These are phyloP conservation scores for Thermochaetoides thermophila DNA, from an alignment of 495 filamentous ascomycete species.

Conservation along the genomic window DNA sequence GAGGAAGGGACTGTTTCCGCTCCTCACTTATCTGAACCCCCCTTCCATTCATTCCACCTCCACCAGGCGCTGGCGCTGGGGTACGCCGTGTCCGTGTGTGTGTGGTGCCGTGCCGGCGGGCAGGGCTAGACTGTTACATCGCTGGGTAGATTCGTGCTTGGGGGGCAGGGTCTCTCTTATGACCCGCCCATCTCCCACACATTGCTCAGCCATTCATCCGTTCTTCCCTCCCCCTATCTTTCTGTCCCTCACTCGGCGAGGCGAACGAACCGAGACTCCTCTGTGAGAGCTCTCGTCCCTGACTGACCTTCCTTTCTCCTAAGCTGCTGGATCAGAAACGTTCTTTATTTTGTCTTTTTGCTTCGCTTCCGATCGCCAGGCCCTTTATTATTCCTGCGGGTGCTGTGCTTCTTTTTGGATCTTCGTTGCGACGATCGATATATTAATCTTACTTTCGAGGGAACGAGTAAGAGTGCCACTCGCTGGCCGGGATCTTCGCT, in stretches of 20 bases:
- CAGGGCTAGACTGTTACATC: conserved; percentile 7
- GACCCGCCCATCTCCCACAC: conserved; percentile 32
- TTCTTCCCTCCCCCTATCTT: conserved; percentile 9
- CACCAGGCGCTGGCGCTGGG: conserved; percentile 3
- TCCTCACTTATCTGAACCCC: too few relatives aligned
- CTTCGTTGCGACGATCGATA: not conserved
- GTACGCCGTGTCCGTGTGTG: conserved; percentile 3
- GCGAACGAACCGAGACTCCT: conserved; percentile 17
- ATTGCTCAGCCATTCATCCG: conserved; percentile 7
- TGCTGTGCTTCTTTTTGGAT: conserved; percentile 1
- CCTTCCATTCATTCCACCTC: conserved; percentile 1
- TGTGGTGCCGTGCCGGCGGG: not conserved
- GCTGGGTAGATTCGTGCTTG: conserved; percentile 8
- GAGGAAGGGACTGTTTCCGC: too few relatives aligned
- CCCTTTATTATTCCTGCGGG: too few relatives aligned
- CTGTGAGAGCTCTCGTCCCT: conserved; percentile 23
- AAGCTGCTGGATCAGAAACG: conserved; percentile 46
- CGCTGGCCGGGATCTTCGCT: conserved; percentile 5
- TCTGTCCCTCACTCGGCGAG: conserved; percentile 16
- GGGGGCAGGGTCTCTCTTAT: conserved; percentile 19
- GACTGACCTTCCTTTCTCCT: conserved; percentile 27
- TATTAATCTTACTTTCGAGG: not conserved
- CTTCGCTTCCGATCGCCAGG: too few relatives aligned
- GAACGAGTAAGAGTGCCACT: conserved; percentile 5
- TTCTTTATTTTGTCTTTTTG: conserved; percentile 30